Evolutionary conservation across 176 grass and related monocot genomes (phyloP), one percentile per base, ranked within the genome.

Genomic region (Saccharum officinarum): DNA sequence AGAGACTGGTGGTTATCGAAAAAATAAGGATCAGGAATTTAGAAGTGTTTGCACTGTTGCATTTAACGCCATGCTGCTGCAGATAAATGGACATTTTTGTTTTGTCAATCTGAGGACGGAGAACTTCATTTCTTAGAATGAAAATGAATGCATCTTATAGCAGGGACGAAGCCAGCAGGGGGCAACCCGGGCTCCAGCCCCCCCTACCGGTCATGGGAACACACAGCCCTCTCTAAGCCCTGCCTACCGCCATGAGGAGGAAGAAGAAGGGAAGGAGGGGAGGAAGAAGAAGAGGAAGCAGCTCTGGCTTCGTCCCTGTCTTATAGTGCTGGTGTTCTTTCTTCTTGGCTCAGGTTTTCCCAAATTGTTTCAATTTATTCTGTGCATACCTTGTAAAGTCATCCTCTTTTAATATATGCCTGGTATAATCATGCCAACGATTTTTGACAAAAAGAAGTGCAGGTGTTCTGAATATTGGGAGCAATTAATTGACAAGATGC

Each of bases 21-120:
- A 38, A 20, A 33, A 3, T 10, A 50, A 8, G 41, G 42, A 4
- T 4, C 15, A 8, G 15, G 8, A 38, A 22, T 39, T 73, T 18
- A 4, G 0, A 54, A 34, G 16, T 22, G 46, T 11, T 76, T 42
- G 34, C 22, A 17, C 22, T 44, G 5, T 62, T 57, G 54, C 38
- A 73, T 45, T 44, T 22, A 61, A 61, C 40, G 14, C 38, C 12
- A 18, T 42, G 3, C 50, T 55, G 36, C 12, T 55, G 49, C 15
- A 50, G 28, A 10, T 52, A 33, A 38, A 69, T 46, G 45, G 8
- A 2, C 26, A 18, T 7, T n/a, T 11, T 49, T 50, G 13, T 20
- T 72, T 71, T 71, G 42, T 71, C 34, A 78, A 22, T 49, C 20
- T 40, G 31, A 54, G 57, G 77, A 67, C 31, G 20, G 40, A 80